phyloP scores from a whole-genome alignment of 805 yeast species.

The Yamadazyma sp. region DNA sequence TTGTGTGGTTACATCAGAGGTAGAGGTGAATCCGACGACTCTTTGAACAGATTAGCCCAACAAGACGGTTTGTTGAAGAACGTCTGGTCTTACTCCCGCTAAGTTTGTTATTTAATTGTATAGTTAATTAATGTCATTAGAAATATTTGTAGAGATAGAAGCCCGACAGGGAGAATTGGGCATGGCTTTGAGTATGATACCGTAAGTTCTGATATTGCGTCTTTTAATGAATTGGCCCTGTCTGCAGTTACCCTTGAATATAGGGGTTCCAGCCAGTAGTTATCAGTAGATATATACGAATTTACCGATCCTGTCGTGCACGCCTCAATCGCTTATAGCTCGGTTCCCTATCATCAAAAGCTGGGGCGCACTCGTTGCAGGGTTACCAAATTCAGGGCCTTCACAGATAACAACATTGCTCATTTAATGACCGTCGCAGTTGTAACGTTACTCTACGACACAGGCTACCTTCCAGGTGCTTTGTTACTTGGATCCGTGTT shows the following conservation, averaged over 20 bases:
- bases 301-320: too few species aligned
- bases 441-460: constrained; percentile 49
- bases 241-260: too few species aligned
- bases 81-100: constrained; percentile 94
- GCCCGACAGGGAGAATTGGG: too few species aligned
- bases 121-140: constrained; percentile 27
- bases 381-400: constrained; percentile 2
- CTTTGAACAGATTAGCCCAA: constrained; percentile 98
- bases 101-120: constrained; percentile 49
- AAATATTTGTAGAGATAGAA: constrained; percentile 1
- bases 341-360: too few species aligned
- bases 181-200: too few species aligned
- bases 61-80: constrained; percentile 96
- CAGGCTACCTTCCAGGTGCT: constrained; percentile 58
- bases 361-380: constrained; percentile 4
- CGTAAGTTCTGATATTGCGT: too few species aligned
- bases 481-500: constrained; percentile 47
- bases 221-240: too few species aligned
- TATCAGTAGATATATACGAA: too few species aligned
- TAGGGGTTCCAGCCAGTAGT: too few species aligned
- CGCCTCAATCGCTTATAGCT: too few species aligned
- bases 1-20: constrained; percentile 96
- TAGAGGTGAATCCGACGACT: constrained; percentile 99
- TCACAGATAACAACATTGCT: background rate
- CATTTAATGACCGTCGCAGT: constrained; percentile 38